Evolutionary conservation across 345 rosid genomes (phyloP).

Genomic region (Citrus australasica): DNA sequence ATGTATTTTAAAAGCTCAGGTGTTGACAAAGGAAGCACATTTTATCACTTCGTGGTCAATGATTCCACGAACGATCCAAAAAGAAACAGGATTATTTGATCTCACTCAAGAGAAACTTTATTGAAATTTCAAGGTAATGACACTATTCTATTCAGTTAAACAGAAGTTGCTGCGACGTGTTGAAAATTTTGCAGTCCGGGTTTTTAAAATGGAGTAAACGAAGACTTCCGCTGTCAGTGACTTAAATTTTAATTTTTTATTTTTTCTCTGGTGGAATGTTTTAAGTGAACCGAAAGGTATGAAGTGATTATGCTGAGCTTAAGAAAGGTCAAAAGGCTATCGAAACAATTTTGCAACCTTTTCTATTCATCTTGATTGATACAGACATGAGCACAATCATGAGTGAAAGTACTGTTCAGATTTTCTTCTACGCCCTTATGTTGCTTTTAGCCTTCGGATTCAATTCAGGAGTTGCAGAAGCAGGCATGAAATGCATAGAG

Average conservation of each 20-base stretch:
- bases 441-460: background rate
- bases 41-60: background rate
- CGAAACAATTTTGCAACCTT: background rate
- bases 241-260: background rate
- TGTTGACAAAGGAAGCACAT: background rate
- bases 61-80: background rate
- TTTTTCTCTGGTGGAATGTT: background rate
- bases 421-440: background rate
- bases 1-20: background rate
- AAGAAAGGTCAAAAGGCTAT: background rate
- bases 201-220: background rate
- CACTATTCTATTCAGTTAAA: background rate
- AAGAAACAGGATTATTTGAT: background rate
- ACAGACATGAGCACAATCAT: background rate
- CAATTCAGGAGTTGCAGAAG: constrained; percentile 2
- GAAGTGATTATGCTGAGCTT: background rate
- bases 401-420: background rate
- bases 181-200: background rate
- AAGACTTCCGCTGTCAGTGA: background rate
- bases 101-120: background rate
- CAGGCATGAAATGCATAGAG: constrained; percentile 5
- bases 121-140: background rate
- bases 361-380: background rate
- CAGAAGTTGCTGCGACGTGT: background rate
- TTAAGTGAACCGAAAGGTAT: background rate